Evolutionary conservation across 306 rosid species (phyloP).

Genomic region (Dryas drummondii): DNA sequence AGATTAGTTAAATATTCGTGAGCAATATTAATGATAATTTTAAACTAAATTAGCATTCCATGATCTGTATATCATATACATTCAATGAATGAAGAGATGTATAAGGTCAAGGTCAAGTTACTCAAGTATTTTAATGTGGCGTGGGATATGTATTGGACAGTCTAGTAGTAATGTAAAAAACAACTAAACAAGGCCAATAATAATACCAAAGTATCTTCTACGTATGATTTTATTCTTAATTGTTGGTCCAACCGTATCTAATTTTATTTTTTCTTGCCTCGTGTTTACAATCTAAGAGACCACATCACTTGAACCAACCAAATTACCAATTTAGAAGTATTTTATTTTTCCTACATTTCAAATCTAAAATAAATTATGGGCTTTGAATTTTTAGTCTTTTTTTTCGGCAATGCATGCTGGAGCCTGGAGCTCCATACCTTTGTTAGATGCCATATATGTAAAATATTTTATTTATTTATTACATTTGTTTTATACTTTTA

Average conservation of each 20-base stretch:
- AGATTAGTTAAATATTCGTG: neutral
- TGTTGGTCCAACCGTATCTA: neutral
- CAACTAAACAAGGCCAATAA: too few relatives aligned
- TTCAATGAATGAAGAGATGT: conserved; percentile 12
- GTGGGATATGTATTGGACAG: neutral
- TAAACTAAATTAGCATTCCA: neutral
- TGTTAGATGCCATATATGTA: too few relatives aligned
- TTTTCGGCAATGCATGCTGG: too few relatives aligned
- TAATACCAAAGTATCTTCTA: conserved; percentile 5
- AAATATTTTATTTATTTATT: too few relatives aligned
- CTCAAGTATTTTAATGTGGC: neutral
- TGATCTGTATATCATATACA: neutral
- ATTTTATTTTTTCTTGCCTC: conserved; percentile 6
- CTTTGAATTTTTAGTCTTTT: too few relatives aligned
- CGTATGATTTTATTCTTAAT: neutral
- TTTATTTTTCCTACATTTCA: neutral
- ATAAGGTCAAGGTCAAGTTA: conserved; percentile 5
- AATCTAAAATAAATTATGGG: neutral
- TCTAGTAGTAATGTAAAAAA: neutral
- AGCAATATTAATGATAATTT: neutral
- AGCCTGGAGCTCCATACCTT: too few relatives aligned
- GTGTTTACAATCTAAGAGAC: neutral
- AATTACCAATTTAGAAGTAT: neutral
- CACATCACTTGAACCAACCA: conserved; percentile 2
- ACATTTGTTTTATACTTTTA: too few relatives aligned